Evolutionary conservation across 2,329 filamentous ascomycete genomes (phyloP).

Genomic region (Nannizzia gypsea): DNA sequence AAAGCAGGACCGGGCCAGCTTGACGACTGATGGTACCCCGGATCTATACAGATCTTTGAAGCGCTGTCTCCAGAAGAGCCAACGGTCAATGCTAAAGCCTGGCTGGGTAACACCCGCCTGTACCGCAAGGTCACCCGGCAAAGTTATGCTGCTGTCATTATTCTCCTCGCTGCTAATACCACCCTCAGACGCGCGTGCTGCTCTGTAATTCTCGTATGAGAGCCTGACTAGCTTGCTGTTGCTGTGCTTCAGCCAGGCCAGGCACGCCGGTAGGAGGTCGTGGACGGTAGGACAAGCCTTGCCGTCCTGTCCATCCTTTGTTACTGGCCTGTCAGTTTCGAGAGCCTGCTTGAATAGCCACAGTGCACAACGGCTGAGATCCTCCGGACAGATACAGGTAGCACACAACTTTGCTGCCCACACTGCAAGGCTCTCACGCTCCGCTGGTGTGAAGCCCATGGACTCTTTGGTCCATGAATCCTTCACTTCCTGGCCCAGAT

Average conservation of each 20-base stretch:
- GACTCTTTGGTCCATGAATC: background rate
- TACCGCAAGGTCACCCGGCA: background rate
- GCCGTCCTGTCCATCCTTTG: background rate
- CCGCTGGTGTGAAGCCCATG: background rate
- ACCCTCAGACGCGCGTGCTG: background rate
- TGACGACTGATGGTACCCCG: background rate
- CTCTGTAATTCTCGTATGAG: background rate
- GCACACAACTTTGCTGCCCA: background rate
- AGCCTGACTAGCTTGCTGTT: slow-evolving; percentile 2
- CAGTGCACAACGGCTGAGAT: background rate
- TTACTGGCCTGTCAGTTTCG: background rate
- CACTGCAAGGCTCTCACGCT: background rate
- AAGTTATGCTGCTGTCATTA: background rate
- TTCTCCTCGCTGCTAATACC: background rate
- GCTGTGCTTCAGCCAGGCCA: background rate
- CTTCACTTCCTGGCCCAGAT: background rate
- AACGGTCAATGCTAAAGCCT: background rate
- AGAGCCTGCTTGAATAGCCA: slow-evolving; percentile 2
- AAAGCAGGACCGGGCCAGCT: background rate
- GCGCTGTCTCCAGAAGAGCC: background rate
- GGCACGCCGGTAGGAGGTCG: background rate
- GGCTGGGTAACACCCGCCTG: background rate
- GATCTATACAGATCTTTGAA: background rate
- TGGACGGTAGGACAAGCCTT: background rate
- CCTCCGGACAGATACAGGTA: background rate